Evolutionary conservation across 805 yeast species (phyloP).

Genomic region (Ogataea saltuana): DNA sequence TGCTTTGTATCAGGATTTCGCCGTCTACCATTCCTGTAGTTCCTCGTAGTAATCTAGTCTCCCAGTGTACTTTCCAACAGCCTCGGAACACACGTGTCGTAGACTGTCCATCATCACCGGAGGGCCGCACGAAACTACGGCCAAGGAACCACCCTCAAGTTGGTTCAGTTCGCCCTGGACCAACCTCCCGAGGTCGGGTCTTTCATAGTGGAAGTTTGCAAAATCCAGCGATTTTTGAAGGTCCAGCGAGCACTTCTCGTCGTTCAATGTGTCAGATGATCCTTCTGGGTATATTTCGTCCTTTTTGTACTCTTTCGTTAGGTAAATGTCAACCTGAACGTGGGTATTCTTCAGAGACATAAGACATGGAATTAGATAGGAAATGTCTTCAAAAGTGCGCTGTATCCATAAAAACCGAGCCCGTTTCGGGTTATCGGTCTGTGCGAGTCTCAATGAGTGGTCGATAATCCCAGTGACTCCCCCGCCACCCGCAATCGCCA

Average conservation of each 20-base stretch:
- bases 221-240: slow-evolving; percentile 26
- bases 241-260: slow-evolving; percentile 36
- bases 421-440: slow-evolving; percentile 21
- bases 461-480: slow-evolving; percentile 61
- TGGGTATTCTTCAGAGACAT: slow-evolving; percentile 30
- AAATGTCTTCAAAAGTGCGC: slow-evolving; percentile 48
- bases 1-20: neutral
- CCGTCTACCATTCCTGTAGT: slow-evolving; percentile 62
- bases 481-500: slow-evolving; percentile 68
- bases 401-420: slow-evolving; percentile 62
- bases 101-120: slow-evolving; percentile 49
- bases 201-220: slow-evolving; percentile 40
- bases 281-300: slow-evolving; percentile 8
- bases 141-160: slow-evolving; percentile 39
- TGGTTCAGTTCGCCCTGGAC: slow-evolving; percentile 35
- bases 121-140: slow-evolving; percentile 49
- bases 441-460: slow-evolving; percentile 37
- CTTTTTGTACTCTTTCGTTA: slow-evolving; percentile 32
- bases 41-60: slow-evolving; percentile 75
- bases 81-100: slow-evolving; percentile 46
- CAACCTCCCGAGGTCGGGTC: slow-evolving; percentile 40
- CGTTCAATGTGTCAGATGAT: slow-evolving; percentile 3
- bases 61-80: slow-evolving; percentile 41
- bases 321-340: slow-evolving; percentile 36
- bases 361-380: slow-evolving; percentile 45